Percentiles rank a stretch among this genome's conserved stretches.
Conservation (phyloP, 2,329 filamentous ascomycete species). For the Nemania sp. region DNA sequence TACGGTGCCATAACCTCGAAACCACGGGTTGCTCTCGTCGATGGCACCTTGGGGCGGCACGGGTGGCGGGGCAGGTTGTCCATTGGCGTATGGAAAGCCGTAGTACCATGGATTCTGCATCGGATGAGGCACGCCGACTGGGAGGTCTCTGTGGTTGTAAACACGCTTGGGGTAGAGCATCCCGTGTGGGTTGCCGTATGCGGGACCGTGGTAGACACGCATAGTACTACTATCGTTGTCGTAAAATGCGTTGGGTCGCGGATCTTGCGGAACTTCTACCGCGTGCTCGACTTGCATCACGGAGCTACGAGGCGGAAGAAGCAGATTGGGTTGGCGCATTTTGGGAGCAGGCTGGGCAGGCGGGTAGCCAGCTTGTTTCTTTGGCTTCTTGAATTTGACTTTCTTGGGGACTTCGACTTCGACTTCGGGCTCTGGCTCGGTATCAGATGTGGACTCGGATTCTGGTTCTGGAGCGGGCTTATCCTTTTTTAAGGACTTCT, state of each 20-base stretch:
- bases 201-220: conserved; percentile 61
- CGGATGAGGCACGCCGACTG: conserved; percentile 51
- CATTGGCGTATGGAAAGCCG: conserved; percentile 41
- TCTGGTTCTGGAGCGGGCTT: conserved; percentile 5
- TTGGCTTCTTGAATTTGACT: conserved; percentile 17
- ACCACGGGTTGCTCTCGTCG: conserved; percentile 24
- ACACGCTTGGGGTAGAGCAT: conserved; percentile 51
- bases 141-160: conserved; percentile 41
- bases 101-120: conserved; percentile 49
- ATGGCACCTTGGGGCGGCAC: neutral
- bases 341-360: conserved; percentile 33
- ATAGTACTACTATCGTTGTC: conserved; percentile 57
- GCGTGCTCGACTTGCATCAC: conserved; percentile 61
- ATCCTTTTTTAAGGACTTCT: conserved; percentile 20
- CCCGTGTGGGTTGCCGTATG: conserved; percentile 56
- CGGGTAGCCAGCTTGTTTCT: conserved; percentile 13
- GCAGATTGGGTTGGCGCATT: conserved; percentile 48
- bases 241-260: conserved; percentile 63
- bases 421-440: conserved; percentile 20
- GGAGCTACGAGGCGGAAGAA: conserved; percentile 53
- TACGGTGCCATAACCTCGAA: conserved; percentile 24
- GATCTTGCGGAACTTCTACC: conserved; percentile 56
- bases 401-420: conserved; percentile 13
- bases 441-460: conserved; percentile 12
- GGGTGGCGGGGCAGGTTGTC: conserved; percentile 20